Base-by-base conservation (phyloP, 352 stramenopile species). In the Globisporangium yorkense region DNA sequence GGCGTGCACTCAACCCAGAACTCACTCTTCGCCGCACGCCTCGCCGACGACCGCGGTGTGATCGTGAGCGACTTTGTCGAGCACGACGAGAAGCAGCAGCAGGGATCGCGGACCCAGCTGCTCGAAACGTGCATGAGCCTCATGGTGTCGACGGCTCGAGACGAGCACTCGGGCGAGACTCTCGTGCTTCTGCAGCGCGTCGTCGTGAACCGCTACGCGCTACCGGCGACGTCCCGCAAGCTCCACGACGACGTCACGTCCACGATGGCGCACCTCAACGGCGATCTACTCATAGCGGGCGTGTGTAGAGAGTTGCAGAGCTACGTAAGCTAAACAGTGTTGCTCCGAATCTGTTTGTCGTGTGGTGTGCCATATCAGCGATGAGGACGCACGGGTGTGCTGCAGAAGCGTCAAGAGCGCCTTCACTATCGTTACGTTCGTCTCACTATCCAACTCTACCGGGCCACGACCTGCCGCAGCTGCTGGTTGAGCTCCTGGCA, bases 231-330 rank as follows among this genome's bases (percentile, higher is more conserved):
- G 27, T 83, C 75, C 16, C 61, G 59, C 2, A 62, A 58, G 18
- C 33, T 86, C 45, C 73, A 80, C 56, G 61, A 66, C 40, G 75
- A 86, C 60, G 63, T 86, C 48, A 67, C 63, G 24, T 74, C 73
- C 24, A 67, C 71, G 37, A 35, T 75, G 10, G 57, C 75, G 16
- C 72, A 71, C 59, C 59, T 83, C 56, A 86, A 86, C 46, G 75
- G 75, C 46, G 75, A 86, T 56, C 54, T 86, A 47, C 66, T 78
- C 54, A 82, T 82, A 63, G 72, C 74, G 46, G 68, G 82, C n/a
- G 41, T 85, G 18, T 84, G 75, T 60, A 24, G 55, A 13, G 55
- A 61, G 37, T 46, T 61, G 27, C 43, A 52, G 54, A 21, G 24
- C 24, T 27, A 27, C 24, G 33, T 37, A 37, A 37, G 33, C 33